Percentiles rank a stretch among this genome's conserved stretches.
These are phyloP conservation scores for Phytophthora pistaciae DNA, from an alignment of 352 stramenopile genomes.

Conservation along the genomic window DNA sequence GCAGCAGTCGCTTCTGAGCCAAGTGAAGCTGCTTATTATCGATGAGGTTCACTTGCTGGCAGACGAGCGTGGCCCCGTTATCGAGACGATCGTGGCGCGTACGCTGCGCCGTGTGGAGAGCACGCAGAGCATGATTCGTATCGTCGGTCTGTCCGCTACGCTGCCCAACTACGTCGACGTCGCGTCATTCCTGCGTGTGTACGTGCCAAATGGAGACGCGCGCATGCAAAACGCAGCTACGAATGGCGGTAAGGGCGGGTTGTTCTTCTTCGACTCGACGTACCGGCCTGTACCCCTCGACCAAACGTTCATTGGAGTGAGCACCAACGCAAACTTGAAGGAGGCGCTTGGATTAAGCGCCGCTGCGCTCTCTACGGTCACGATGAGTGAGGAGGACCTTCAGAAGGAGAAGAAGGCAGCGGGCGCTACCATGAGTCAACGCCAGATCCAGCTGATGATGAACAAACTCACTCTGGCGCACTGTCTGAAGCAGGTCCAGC, in stretches of 20 bases:
- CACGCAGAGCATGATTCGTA: slow-evolving; percentile 97
- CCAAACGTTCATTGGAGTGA: slow-evolving; percentile 99
- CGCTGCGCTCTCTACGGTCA: slow-evolving; percentile 52
- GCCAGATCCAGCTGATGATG: slow-evolving; percentile 83
- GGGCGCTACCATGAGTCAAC: slow-evolving; percentile 59
- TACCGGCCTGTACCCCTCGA: slow-evolving; percentile 98
- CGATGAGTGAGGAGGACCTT: slow-evolving; percentile 56
- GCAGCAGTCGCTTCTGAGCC: slow-evolving; percentile 91
- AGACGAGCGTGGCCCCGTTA: slow-evolving; percentile 98
- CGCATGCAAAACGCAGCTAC: slow-evolving; percentile 73
- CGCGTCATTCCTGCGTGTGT: slow-evolving; percentile 97
- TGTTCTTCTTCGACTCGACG: slow-evolving; percentile 99
- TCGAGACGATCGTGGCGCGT: slow-evolving; percentile 99
- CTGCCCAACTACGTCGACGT: slow-evolving; percentile 99
- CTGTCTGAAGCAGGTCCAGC: slow-evolving; percentile 71
- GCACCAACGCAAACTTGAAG: slow-evolving; percentile 69
- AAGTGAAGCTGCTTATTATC: slow-evolving; percentile 98
- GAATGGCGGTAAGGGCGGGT: slow-evolving; percentile 83
- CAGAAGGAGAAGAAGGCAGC: slow-evolving; percentile 49
- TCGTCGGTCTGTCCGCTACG: slow-evolving; percentile 98
- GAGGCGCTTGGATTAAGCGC: slow-evolving; percentile 68
- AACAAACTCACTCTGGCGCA: slow-evolving; percentile 86
- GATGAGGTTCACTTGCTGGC: slow-evolving; percentile 99
- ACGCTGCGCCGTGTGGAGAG: slow-evolving; percentile 98
- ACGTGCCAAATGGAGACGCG: slow-evolving; percentile 62